phyloP scores from a whole-genome alignment of 495 filamentous ascomycete genomes.

The Hyaloscypha finlandica region DNA sequence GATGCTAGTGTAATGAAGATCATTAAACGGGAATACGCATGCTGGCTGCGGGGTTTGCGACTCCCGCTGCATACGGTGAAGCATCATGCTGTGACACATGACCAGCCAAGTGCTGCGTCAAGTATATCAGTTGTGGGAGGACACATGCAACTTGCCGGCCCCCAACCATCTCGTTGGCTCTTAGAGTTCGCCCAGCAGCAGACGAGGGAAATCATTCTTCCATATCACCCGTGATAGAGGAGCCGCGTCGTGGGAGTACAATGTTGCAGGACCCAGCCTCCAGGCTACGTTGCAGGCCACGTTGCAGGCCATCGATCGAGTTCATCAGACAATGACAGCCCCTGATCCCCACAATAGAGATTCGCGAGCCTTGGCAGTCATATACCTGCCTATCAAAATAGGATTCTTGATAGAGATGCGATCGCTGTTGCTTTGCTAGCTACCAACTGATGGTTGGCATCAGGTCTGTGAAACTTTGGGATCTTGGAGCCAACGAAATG shows the following conservation, averaged over 20 bases:
- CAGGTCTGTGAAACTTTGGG: background rate
- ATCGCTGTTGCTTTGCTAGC: background rate
- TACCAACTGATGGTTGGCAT: background rate
- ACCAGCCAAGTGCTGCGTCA: background rate
- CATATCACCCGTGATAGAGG: background rate
- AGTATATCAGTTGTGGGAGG: background rate
- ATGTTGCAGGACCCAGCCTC: no score
- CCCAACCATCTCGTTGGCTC: constrained; percentile 1
- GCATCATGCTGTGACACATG: constrained; percentile 4
- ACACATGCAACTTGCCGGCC: background rate
- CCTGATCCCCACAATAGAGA: background rate
- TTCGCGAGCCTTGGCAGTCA: background rate
- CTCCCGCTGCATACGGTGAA: constrained; percentile 2
- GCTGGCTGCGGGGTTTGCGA: background rate
- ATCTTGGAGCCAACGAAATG: background rate
- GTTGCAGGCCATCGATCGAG: no score
- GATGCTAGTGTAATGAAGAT: background rate
- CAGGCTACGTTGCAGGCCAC: no score
- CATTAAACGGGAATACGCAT: background rate
- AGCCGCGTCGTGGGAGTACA: no score
- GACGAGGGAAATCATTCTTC: background rate
- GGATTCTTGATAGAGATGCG: background rate
- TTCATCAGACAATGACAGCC: background rate
- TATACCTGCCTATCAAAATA: background rate
- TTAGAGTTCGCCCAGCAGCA: background rate